Conservation (phyloP, 768 basidiomycete species). For the Naganishia onofrii region DNA sequence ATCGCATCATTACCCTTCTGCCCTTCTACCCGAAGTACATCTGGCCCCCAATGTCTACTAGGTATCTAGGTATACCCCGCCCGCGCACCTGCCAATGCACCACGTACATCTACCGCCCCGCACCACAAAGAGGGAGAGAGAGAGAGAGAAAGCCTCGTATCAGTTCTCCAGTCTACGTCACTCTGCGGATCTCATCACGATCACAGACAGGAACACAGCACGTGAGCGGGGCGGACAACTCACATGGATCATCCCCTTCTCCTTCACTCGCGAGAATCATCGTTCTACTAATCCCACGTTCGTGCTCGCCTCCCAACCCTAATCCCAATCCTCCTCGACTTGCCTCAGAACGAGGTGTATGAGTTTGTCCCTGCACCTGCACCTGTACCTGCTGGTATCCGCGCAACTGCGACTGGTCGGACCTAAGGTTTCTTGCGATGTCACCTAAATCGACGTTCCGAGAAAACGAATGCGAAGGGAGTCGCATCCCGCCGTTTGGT, state of each 20-base stretch:
- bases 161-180: no score
- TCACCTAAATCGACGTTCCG: background rate
- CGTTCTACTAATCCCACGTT: constrained; percentile 7
- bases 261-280: background rate
- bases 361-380: background rate
- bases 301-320: background rate
- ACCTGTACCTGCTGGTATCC: background rate
- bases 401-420: no score
- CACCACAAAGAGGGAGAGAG: no score
- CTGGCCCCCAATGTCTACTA: no score
- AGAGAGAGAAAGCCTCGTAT: background rate
- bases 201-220: no score
- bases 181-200: no score
- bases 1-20: no score
- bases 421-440: background rate
- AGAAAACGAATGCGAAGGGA: constrained; percentile 15
- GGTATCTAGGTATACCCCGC: background rate
- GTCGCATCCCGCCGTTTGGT: background rate
- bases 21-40: no score
- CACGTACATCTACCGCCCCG: background rate
- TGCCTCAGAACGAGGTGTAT: no score
- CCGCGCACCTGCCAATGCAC: background rate
- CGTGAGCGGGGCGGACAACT: no score
- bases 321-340: background rate
- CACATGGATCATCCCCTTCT: constrained; percentile 7